Evolutionary conservation across 139 green algal genomes (phyloP).

Genomic region (Chlorella sorokiniana): DNA sequence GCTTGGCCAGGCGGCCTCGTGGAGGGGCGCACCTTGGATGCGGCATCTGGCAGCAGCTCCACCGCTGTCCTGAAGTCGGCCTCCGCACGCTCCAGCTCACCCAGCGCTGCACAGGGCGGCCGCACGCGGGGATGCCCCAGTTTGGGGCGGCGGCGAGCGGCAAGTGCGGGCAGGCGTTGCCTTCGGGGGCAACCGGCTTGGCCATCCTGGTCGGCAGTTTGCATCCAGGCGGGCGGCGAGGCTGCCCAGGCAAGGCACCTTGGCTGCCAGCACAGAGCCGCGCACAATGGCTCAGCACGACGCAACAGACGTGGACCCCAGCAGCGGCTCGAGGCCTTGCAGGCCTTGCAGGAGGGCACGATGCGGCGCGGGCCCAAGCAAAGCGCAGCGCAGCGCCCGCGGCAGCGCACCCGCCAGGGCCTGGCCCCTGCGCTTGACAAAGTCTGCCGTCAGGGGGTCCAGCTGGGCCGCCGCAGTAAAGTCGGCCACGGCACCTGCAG

Average conservation of each 20-base stretch:
- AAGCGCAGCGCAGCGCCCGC: not conserved
- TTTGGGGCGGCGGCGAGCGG: not conserved
- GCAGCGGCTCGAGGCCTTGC: too few relatives aligned
- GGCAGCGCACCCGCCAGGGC: constrained; percentile 50
- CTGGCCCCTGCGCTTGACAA: constrained; percentile 81
- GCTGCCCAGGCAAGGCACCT: too few relatives aligned
- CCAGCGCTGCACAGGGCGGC: constrained; percentile 50
- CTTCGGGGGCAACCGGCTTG: too few relatives aligned
- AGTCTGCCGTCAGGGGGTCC: constrained; percentile 72
- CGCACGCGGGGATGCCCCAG: too few relatives aligned
- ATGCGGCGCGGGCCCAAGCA: too few relatives aligned
- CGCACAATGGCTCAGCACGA: too few relatives aligned
- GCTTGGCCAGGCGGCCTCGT: constrained; percentile 37
- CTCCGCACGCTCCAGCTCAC: constrained; percentile 61
- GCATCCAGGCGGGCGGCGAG: too few relatives aligned
- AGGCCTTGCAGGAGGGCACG: too few relatives aligned
- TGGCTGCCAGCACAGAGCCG: too few relatives aligned
- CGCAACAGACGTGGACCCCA: too few relatives aligned
- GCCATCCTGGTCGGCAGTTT: too few relatives aligned
- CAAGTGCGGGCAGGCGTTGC: too few relatives aligned
- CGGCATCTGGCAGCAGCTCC: constrained; percentile 44
- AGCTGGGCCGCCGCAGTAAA: constrained; percentile 62
- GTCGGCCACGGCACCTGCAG: not conserved
- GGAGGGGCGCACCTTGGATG: constrained; percentile 35
- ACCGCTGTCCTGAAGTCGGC: constrained; percentile 62